Evolutionary conservation across 169 alveolate species (phyloP).

Genomic region (Perkinsus marinus): DNA sequence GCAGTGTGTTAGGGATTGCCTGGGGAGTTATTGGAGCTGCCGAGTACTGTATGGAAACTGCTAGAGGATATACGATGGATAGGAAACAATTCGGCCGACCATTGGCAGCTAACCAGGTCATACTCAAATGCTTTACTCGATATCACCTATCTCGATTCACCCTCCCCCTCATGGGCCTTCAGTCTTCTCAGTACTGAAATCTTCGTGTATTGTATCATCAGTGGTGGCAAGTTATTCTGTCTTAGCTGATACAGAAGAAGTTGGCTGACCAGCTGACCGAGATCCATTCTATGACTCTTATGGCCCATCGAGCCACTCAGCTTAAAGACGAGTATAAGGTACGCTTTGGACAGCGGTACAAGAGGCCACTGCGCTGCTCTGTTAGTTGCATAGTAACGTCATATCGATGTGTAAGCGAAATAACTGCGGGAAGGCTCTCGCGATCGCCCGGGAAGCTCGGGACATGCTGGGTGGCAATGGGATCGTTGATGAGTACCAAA

Average conservation of each 20-base stretch:
- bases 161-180: too few species aligned
- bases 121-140: not conserved
- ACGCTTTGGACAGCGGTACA: not conserved
- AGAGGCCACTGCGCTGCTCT: conserved; percentile 29
- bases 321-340: conserved; percentile 38
- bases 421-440: conserved; percentile 26
- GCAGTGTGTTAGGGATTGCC: conserved; percentile 43
- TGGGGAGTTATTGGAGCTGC: conserved; percentile 71
- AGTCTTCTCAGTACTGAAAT: too few species aligned
- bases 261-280: conserved; percentile 56
- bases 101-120: conserved; percentile 40
- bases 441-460: conserved; percentile 56
- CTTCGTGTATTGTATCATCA: too few species aligned
- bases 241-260: conserved; percentile 33
- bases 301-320: conserved; percentile 35
- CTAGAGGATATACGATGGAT: conserved; percentile 44
- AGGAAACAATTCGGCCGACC: conserved; percentile 48
- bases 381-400: not conserved
- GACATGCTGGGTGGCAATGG: conserved; percentile 65
- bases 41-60: conserved; percentile 45
- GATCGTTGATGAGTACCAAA: conserved; percentile 50
- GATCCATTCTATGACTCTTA: conserved; percentile 38
- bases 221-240: too few species aligned
- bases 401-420: conserved; percentile 1
- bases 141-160: too few species aligned